Percentiles rank a stretch among this genome's conserved stretches.
These are phyloP conservation scores for Thalassiosira hispida DNA, from an alignment of 352 stramenopile species.

Conservation along the genomic window DNA sequence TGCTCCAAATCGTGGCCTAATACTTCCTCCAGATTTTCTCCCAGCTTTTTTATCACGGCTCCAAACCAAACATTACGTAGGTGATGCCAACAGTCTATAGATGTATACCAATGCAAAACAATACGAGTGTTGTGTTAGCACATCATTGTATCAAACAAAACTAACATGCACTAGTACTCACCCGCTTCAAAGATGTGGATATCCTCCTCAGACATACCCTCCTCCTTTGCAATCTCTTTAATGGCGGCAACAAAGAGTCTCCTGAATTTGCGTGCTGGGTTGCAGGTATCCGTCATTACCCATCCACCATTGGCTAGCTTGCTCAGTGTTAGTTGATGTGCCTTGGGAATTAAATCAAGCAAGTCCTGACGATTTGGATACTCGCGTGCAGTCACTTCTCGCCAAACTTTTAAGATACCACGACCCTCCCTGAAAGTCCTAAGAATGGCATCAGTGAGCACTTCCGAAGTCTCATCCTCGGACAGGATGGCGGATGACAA, in stretches of 20 bases:
- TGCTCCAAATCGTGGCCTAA: neutral
- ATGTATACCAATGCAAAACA: too few species aligned
- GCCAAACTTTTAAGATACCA: slow-evolving; percentile 2
- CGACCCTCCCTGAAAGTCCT: slow-evolving; percentile 5
- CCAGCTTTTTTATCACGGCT: neutral
- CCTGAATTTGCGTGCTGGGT: neutral
- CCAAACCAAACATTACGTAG: slow-evolving; percentile 12
- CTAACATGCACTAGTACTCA: too few species aligned
- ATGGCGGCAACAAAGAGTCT: slow-evolving; percentile 4
- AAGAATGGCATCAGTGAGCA: neutral
- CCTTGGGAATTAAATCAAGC: neutral
- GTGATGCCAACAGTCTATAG: slow-evolving; percentile 14
- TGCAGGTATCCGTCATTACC: slow-evolving; percentile 19
- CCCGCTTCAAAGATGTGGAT: neutral
- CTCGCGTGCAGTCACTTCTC: slow-evolving; percentile 3
- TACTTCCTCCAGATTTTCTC: neutral
- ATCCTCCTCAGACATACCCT: neutral
- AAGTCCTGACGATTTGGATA: neutral
- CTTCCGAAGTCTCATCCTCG: slow-evolving; percentile 4
- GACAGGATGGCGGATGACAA: neutral
- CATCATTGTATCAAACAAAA: too few species aligned
- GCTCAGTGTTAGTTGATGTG: neutral
- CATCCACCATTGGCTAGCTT: slow-evolving; percentile 3
- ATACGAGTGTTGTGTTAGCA: too few species aligned
- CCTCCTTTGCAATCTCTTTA: slow-evolving; percentile 1